A percentile compares a stretch with the other conserved stretches of the same genome.
These are phyloP conservation scores for Delphinella strobiligena DNA, from an alignment of 2,329 filamentous ascomycete species.

Conservation along the genomic window DNA sequence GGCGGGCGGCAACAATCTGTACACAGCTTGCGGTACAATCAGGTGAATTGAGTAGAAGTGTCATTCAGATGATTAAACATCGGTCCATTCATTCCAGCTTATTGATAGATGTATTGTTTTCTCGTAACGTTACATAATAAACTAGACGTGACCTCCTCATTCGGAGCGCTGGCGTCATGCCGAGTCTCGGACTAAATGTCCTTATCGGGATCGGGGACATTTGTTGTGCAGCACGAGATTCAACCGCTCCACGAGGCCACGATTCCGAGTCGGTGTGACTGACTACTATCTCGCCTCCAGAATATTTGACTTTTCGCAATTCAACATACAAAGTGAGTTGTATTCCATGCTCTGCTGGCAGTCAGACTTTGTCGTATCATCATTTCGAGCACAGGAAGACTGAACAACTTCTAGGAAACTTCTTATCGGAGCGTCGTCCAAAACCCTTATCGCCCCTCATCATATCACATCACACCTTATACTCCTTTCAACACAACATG, in stretches of 20 bases:
- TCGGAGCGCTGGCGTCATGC: not conserved
- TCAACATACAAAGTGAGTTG: not conserved
- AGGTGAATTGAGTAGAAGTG: too few species aligned
- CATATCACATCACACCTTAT: not conserved
- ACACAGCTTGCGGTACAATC: too few species aligned
- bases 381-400: not conserved
- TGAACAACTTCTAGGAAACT: not conserved
- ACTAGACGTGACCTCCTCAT: too few species aligned
- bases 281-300: not conserved
- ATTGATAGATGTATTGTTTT: not conserved
- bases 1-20: too few species aligned
- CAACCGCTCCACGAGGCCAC: too few species aligned
- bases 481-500: constrained; percentile 8
- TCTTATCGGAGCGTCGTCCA: not conserved
- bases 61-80: too few species aligned
- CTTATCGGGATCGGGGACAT: too few species aligned
- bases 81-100: not conserved
- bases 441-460: not conserved
- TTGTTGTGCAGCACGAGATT: too few species aligned
- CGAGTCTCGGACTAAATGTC: too few species aligned
- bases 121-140: not conserved
- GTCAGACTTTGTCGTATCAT: not conserved
- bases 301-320: not conserved
- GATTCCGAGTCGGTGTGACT: not conserved
- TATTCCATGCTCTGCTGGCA: not conserved